Evolutionary conservation across 257 asterid species (phyloP).

Genomic region (Marsdenia floribunda): DNA sequence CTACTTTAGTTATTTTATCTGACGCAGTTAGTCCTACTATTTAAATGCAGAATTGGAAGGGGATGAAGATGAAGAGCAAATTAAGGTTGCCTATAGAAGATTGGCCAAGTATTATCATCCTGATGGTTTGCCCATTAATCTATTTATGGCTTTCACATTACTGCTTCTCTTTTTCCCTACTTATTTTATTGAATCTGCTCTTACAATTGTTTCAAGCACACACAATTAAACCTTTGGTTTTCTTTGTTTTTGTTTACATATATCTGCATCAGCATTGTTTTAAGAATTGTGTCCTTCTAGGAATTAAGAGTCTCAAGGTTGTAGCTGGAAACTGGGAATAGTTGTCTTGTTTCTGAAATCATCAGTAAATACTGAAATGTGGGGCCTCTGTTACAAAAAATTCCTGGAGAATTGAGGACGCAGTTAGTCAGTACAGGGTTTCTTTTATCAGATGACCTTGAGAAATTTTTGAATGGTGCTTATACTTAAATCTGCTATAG

Average conservation of each 20-base stretch:
- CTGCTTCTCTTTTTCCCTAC: not conserved
- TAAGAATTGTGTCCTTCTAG: not conserved
- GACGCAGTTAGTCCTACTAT: slow-evolving; percentile 16
- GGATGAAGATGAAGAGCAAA: slow-evolving; percentile 85
- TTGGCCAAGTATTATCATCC: slow-evolving; percentile 97
- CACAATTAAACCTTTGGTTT: not conserved
- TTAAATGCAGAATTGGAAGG: slow-evolving; percentile 66
- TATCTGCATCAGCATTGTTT: not conserved
- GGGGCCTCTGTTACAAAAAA: not conserved
- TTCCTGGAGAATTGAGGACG: not conserved
- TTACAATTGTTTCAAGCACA: not conserved
- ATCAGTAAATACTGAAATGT: not conserved
- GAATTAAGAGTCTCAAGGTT: not conserved
- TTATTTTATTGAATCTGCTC: not conserved
- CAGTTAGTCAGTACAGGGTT: not conserved
- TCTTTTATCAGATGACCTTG: not conserved
- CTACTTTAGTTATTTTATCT: not conserved
- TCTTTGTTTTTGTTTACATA: not conserved
- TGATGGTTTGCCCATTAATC: slow-evolving; percentile 64
- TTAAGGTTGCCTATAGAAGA: slow-evolving; percentile 82
- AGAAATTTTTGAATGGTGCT: not conserved
- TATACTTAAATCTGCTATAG: not conserved
- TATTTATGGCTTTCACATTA: slow-evolving; percentile 1
- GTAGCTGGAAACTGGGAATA: not conserved
- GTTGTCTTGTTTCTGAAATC: not conserved